A percentile compares a stretch with the other conserved stretches of the same genome.
phyloP scores from a whole-genome alignment of 1,139 yeast species.

The Kodamaea plutei region DNA sequence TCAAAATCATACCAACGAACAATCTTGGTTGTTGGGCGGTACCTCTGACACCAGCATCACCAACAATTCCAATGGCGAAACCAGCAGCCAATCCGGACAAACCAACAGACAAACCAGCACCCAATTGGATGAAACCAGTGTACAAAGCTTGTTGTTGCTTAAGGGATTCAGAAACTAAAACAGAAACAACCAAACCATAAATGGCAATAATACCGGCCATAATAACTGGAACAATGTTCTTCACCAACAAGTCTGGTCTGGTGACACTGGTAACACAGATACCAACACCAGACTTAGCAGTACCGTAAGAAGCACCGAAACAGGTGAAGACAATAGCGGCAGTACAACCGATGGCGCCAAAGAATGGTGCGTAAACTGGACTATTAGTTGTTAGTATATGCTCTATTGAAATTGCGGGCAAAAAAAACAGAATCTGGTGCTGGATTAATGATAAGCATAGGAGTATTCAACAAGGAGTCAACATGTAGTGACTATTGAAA shows the following conservation, averaged over 20 bases:
- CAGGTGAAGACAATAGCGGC: slow-evolving; percentile 98
- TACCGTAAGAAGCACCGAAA: slow-evolving; percentile 99
- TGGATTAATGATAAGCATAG: no score
- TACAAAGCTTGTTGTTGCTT: slow-evolving; percentile 89
- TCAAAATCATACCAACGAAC: slow-evolving; percentile 95
- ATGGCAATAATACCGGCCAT: slow-evolving; percentile 99
- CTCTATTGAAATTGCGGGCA: no score
- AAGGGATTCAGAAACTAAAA: slow-evolving; percentile 86
- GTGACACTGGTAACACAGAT: slow-evolving; percentile 97
- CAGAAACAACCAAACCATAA: slow-evolving; percentile 96
- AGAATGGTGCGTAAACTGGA: slow-evolving; percentile 87
- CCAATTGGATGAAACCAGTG: slow-evolving; percentile 97
- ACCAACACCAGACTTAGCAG: slow-evolving; percentile 99
- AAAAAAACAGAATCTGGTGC: no score
- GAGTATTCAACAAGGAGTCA: no score
- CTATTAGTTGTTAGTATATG: slow-evolving; percentile 25
- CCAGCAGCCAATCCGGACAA: slow-evolving; percentile 97
- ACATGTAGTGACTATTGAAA: not conserved
- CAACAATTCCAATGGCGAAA: slow-evolving; percentile 96
- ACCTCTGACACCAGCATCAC: slow-evolving; percentile 98
- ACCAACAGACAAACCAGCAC: slow-evolving; percentile 98
- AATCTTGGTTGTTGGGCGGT: slow-evolving; percentile 94
- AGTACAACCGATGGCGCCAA: slow-evolving; percentile 98
- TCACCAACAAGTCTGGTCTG: slow-evolving; percentile 93
- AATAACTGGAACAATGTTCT: slow-evolving; percentile 90